Evolutionary conservation across 2,329 filamentous ascomycete species (phyloP), one percentile per base, ranked within the genome.

Genomic region (Plenodomus tracheiphilus): DNA sequence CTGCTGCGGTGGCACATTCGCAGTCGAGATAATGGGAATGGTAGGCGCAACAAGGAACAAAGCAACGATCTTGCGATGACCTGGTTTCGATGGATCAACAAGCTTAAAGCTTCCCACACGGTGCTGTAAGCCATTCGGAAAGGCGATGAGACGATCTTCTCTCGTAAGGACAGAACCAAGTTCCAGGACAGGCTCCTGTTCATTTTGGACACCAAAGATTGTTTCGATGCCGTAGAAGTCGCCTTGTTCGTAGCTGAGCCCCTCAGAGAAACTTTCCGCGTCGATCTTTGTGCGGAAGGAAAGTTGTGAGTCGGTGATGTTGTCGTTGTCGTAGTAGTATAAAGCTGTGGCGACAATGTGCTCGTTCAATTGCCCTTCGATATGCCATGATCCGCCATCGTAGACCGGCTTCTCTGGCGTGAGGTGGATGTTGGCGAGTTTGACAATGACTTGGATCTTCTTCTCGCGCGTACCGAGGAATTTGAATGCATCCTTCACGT

Each of bases 261-360:
- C 47, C 25, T 55, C 41, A 0, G 50, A 39, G 1, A 59, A 6
- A 37, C 53, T 38, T 8, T 37, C 16, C 3, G 22, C 28, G 2
- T 46, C 42, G 3, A 54, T 56, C 36, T 56, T 50, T 59, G 62
- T 64, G 15, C 60, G 58, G 22, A 66, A 64, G 0, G 55, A 55
- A 8, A 65, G 55, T 18, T 39, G 55, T 21, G 50, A 58, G 5
- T 43, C 74, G 0, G 79, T 80, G 42, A 87, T 79, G 64, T 89
- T 89, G 0, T 84, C 77, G 39, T 65, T 72, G 50, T 85, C 81
- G 56, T 83, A 83, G 65, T 85, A 85, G 67, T 84, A 85, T 16
- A 88, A 71, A 0, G 84, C 81, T 0, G 83, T 84, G 0, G 83
- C 83, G 54, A 78, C 79, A 32, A 89, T 86, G 53, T 80, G 81